A percentile compares a stretch with the other conserved stretches of the same genome.
Conservation (phyloP, 352 stramenopile genomes). For the Sclerospora graminicola region DNA sequence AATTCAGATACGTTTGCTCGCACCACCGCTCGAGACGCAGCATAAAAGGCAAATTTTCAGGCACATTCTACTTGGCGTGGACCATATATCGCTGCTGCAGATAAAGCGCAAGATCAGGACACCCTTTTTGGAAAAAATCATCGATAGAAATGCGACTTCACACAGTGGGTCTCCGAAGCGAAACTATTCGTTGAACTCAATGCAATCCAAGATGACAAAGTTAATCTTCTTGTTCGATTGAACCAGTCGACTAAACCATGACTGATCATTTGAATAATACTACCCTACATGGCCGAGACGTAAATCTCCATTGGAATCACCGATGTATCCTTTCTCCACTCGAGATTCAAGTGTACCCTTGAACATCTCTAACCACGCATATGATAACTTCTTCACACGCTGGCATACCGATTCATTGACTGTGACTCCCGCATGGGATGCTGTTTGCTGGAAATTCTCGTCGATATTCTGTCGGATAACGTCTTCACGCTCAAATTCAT, state of each 20-base stretch:
- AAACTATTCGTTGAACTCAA: conserved; percentile 77
- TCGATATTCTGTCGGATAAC: too few species aligned
- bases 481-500: conserved; percentile 42
- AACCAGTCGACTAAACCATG: too few species aligned
- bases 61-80: conserved; percentile 33
- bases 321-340: conserved; percentile 48
- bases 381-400: conserved; percentile 43
- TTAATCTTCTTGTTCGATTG: too few species aligned
- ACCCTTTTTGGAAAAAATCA: conserved; percentile 55
- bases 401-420: too few species aligned
- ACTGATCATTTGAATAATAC: too few species aligned
- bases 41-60: conserved; percentile 52
- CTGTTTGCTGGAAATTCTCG: too few species aligned
- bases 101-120: conserved; percentile 36
- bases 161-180: conserved; percentile 51
- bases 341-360: conserved; percentile 25
- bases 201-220: too few species aligned
- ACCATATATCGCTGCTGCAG: conserved; percentile 48
- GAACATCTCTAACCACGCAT: conserved; percentile 33
- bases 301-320: conserved; percentile 56
- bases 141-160: conserved; percentile 58
- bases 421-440: too few species aligned
- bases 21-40: conserved; percentile 54
- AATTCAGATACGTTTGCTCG: conserved; percentile 54
- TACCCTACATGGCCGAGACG: conserved; percentile 65